These are phyloP conservation scores for Echeveria elegans DNA, from an alignment of 164 flowering plant species.

Conservation along the genomic window DNA sequence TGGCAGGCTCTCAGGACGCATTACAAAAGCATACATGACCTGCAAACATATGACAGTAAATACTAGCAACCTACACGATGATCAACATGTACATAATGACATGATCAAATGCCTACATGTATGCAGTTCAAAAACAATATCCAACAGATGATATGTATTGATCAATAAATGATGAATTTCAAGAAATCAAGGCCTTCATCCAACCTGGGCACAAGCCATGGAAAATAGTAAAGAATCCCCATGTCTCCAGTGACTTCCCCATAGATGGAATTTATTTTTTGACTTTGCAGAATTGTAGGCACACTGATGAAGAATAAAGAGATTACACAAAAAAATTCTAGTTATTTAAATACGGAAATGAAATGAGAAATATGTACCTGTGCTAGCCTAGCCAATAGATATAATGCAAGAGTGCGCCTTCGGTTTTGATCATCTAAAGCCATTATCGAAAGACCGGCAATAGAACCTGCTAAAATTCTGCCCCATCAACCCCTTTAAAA, in stretches of 20 bases:
- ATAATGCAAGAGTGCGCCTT: constrained; percentile 90
- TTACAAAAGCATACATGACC: constrained; percentile 95
- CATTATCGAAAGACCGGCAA: constrained; percentile 84
- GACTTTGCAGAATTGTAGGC: constrained; percentile 95
- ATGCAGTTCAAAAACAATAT: no score
- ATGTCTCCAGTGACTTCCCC: constrained; percentile 98
- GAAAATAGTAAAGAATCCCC: constrained; percentile 93
- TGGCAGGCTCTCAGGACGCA: constrained; percentile 98
- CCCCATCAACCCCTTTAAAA: constrained; percentile 82
- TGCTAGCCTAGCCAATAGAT: constrained; percentile 80
- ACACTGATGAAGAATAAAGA: constrained; percentile 37
- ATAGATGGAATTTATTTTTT: constrained; percentile 86
- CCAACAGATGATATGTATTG: background rate
- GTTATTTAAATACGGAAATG: background rate
- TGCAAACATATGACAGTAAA: constrained; percentile 19
- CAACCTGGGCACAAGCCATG: constrained; percentile 83
- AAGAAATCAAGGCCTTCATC: background rate
- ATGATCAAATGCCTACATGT: no score
- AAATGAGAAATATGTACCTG: constrained; percentile 41
- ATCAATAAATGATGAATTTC: background rate
- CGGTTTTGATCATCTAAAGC: constrained; percentile 80
- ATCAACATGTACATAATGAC: background rate
- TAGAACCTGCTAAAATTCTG: constrained; percentile 98
- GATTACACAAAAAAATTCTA: background rate
- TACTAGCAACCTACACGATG: background rate